phyloP scores from a whole-genome alignment of 2,329 filamentous ascomycete species.

The Lachnellula subtilissima region DNA sequence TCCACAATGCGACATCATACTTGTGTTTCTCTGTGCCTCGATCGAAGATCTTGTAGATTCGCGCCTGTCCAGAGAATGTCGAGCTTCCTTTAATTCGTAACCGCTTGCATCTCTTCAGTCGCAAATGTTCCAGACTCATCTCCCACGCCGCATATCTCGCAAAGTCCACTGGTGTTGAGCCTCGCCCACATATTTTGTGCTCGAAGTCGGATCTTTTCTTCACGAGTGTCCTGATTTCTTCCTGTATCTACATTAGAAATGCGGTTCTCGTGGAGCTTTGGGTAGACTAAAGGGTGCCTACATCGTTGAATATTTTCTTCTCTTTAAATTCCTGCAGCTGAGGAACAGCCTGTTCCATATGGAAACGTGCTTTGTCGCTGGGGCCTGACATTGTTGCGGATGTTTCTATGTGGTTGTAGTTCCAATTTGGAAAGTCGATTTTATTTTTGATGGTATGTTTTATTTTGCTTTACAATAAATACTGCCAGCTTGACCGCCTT shows the following conservation, averaged over 20 bases:
- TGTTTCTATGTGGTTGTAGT: not conserved
- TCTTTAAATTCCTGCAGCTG: constrained; percentile 89
- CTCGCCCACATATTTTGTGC: constrained; percentile 80
- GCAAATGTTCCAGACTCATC: constrained; percentile 65
- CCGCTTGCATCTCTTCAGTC: constrained; percentile 76
- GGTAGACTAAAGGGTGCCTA: constrained; percentile 33
- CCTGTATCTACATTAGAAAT: constrained; percentile 41
- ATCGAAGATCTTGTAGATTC: constrained; percentile 85
- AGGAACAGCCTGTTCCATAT: constrained; percentile 84
- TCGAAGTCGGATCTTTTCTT: constrained; percentile 91
- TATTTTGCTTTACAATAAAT: not conserved
- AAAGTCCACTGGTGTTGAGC: constrained; percentile 72
- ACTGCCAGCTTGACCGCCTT: not conserved
- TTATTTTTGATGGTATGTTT: not conserved
- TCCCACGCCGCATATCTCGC: constrained; percentile 76
- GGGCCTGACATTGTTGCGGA: constrained; percentile 64
- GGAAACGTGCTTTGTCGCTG: constrained; percentile 92
- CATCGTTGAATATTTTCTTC: constrained; percentile 84
- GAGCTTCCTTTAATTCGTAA: constrained; percentile 66
- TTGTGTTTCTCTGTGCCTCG: constrained; percentile 80
- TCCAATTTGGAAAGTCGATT: not conserved
- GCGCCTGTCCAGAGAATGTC: constrained; percentile 68
- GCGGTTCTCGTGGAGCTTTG: constrained; percentile 9
- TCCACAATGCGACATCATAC: constrained; percentile 77
- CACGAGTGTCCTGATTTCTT: constrained; percentile 85